Conservation (phyloP, 495 filamentous ascomycete species). For the Rhizodiscina lignyota region DNA sequence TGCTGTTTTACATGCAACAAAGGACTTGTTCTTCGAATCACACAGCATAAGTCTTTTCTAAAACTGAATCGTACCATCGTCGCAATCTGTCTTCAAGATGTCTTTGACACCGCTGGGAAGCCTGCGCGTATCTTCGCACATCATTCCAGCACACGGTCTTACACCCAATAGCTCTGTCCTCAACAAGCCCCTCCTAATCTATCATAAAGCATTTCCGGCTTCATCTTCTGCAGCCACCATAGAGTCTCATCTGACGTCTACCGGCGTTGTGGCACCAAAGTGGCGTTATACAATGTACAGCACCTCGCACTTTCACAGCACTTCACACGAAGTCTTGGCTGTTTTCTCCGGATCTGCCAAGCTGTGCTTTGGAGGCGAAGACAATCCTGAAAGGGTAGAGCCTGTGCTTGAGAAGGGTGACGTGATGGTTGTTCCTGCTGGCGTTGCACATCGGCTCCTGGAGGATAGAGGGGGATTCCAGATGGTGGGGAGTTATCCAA, state of each 20-base stretch:
- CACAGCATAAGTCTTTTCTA: too few species aligned
- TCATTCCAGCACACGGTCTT: constrained; percentile 38
- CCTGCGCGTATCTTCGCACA: constrained; percentile 36
- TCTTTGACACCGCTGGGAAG: constrained; percentile 29
- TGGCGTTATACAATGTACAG: constrained; percentile 55
- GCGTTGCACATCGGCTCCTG: constrained; percentile 45
- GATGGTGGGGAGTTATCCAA: constrained; percentile 53
- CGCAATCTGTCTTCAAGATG: constrained; percentile 2
- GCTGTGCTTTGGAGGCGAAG: constrained; percentile 51
- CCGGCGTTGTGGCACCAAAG: constrained; percentile 41
- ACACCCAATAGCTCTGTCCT: constrained; percentile 51
- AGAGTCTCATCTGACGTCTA: constrained; percentile 30
- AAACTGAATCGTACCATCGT: too few species aligned
- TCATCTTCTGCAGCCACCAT: constrained; percentile 26
- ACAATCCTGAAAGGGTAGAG: constrained; percentile 40
- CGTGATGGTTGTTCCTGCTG: constrained; percentile 49
- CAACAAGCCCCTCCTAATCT: constrained; percentile 42
- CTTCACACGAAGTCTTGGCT: constrained; percentile 48
- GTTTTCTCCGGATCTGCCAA: constrained; percentile 38
- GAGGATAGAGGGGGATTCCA: constrained; percentile 39
- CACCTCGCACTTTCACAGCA: constrained; percentile 48
- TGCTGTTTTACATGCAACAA: too few species aligned
- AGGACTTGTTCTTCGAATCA: too few species aligned
- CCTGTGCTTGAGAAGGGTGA: constrained; percentile 38
- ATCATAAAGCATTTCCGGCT: constrained; percentile 30